Evolutionary conservation across 768 basidiomycete genomes (phyloP).

Genomic region (Auricularia auricula-judae): DNA sequence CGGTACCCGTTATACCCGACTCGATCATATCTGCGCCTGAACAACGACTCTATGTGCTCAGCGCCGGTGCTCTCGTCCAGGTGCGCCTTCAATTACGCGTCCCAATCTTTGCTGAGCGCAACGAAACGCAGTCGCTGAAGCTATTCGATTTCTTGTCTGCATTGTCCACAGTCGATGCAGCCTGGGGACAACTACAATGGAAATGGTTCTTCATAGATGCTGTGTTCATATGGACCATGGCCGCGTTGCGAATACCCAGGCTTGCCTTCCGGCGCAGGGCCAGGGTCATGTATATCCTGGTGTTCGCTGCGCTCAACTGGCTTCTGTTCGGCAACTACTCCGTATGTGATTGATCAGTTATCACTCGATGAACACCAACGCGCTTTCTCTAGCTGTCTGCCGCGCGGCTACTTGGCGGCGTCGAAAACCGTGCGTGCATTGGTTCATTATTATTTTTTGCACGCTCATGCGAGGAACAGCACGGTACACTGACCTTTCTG

Average conservation of each 20-base stretch:
- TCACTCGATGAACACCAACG: not conserved
- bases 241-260: conserved; percentile 25
- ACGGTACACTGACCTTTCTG: conserved; percentile 2
- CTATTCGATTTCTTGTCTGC: conserved; percentile 54
- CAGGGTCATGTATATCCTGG: conserved; percentile 11
- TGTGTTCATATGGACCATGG: conserved; percentile 15
- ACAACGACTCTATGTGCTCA: conserved; percentile 68
- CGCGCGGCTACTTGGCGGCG: not conserved
- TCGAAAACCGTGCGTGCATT: not conserved
- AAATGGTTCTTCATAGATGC: conserved; percentile 22
- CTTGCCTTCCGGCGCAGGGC: conserved; percentile 18
- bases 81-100: conserved; percentile 26
- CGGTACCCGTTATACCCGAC: conserved; percentile 55
- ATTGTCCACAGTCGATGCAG: conserved; percentile 34
- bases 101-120: conserved; percentile 3
- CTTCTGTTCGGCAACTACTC: conserved; percentile 19
- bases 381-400: not conserved
- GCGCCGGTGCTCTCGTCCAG: conserved; percentile 67
- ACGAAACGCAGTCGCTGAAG: conserved; percentile 55
- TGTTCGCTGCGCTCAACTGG: conserved; percentile 16
- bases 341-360: conserved; percentile 7
- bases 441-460: not conserved
- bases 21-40: conserved; percentile 64
- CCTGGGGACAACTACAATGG: conserved; percentile 60
- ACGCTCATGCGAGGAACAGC: not conserved